These are phyloP conservation scores for Metarhizium humberi DNA, from an alignment of 2,329 filamentous ascomycete genomes.

Conservation along the genomic window DNA sequence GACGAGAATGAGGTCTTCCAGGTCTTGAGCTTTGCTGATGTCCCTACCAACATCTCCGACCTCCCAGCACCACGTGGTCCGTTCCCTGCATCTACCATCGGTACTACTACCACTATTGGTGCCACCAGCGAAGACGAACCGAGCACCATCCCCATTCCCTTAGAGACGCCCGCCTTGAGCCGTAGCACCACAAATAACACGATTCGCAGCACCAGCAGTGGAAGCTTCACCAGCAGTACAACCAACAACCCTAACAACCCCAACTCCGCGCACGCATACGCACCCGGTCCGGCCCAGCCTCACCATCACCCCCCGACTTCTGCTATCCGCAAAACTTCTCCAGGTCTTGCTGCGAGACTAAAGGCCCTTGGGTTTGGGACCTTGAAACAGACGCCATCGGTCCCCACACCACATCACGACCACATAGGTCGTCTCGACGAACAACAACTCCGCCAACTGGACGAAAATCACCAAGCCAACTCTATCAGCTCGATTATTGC, in stretches of 20 bases:
- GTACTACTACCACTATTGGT: slow-evolving; percentile 7
- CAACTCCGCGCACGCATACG: slow-evolving; percentile 12
- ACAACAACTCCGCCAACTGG: slow-evolving; percentile 59
- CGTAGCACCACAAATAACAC: slow-evolving; percentile 5
- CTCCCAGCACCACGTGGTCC: slow-evolving; percentile 19
- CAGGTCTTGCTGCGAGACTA: slow-evolving; percentile 54
- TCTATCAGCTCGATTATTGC: slow-evolving; percentile 42
- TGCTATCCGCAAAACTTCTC: slow-evolving; percentile 47
- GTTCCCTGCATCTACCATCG: slow-evolving; percentile 14
- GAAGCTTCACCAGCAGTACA: slow-evolving; percentile 1
- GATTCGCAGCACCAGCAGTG: slow-evolving; percentile 3
- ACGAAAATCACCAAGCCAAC: slow-evolving; percentile 39
- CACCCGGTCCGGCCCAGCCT: slow-evolving; percentile 11
- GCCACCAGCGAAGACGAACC: slow-evolving; percentile 2
- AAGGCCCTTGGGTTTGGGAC: slow-evolving; percentile 54
- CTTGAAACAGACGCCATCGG: slow-evolving; percentile 24
- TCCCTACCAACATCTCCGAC: slow-evolving; percentile 17
- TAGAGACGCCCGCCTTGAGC: slow-evolving; percentile 7
- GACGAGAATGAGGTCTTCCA: slow-evolving; percentile 10
- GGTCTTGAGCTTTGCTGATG: slow-evolving; percentile 19
- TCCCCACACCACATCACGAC: slow-evolving; percentile 24
- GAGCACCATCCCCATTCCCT: not conserved
- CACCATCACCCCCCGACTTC: slow-evolving; percentile 18
- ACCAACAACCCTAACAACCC: slow-evolving; percentile 2
- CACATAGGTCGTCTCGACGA: slow-evolving; percentile 61